phyloP scores from a whole-genome alignment of 164 flowering plant genomes.

The Warburgia ugandensis region DNA sequence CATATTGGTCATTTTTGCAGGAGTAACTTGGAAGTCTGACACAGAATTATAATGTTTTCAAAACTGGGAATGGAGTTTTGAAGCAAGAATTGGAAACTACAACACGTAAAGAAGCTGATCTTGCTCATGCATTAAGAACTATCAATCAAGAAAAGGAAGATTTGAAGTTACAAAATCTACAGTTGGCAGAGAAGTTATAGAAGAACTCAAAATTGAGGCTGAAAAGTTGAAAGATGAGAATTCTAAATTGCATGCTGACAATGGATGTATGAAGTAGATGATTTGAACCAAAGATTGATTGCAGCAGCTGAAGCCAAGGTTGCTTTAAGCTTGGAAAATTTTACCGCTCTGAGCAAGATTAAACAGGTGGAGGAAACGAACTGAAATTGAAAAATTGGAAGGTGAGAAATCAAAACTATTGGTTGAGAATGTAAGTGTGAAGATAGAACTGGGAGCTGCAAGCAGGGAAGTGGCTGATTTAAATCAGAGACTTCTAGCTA shows the following conservation, averaged over 20 bases:
- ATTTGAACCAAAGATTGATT: conserved; percentile 26
- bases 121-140: conserved; percentile 29
- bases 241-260: conserved; percentile 19
- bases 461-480: background rate
- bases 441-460: conserved; percentile 29
- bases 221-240: conserved; percentile 24
- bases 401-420: conserved; percentile 16
- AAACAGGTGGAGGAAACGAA: conserved; percentile 30
- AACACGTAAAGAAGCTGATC: conserved; percentile 11
- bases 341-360: conserved; percentile 22
- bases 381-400: conserved; percentile 25
- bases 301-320: conserved; percentile 32
- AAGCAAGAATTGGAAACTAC: conserved; percentile 31
- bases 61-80: conserved; percentile 24
- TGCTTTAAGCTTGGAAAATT: conserved; percentile 24
- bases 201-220: conserved; percentile 29
- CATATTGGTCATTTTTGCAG: too few species aligned
- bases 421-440: conserved; percentile 4
- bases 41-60: conserved; percentile 10
- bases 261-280: conserved; percentile 16
- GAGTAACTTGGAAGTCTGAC: conserved; percentile 4
- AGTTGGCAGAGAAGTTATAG: conserved; percentile 30
- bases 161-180: conserved; percentile 21
- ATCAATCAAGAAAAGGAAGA: conserved; percentile 22
- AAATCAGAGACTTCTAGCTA: conserved; percentile 20